These are phyloP conservation scores for Lactarius trivialis DNA, from an alignment of 768 basidiomycete species.

Conservation along the genomic window DNA sequence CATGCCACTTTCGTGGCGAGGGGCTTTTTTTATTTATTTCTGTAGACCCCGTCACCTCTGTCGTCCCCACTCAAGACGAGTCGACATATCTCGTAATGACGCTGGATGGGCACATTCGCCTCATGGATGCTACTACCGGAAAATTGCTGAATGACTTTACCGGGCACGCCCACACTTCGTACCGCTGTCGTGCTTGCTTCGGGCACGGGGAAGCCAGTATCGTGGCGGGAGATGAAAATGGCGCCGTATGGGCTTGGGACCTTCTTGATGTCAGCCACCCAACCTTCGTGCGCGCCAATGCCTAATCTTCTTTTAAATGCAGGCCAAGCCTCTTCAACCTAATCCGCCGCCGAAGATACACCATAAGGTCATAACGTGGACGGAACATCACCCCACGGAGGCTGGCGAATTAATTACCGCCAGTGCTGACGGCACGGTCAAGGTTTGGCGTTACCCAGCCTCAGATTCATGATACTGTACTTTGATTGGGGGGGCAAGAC, in stretches of 20 bases:
- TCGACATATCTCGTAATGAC: conserved; percentile 78
- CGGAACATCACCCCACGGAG: conserved; percentile 81
- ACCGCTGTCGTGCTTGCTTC: conserved; percentile 77
- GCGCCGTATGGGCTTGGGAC: conserved; percentile 89
- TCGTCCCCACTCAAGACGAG: conserved; percentile 71
- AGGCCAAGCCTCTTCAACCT: conserved; percentile 68
- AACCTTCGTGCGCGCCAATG: not conserved
- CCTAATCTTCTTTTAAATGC: not conserved
- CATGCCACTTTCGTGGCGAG: not conserved
- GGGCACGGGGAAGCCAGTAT: conserved; percentile 78
- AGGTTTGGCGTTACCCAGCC: conserved; percentile 67
- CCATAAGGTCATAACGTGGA: conserved; percentile 83
- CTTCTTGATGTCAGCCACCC: conserved; percentile 66
- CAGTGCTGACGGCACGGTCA: conserved; percentile 86
- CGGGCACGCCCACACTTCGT: conserved; percentile 68
- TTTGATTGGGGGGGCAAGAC: not conserved
- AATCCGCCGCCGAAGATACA: conserved; percentile 76
- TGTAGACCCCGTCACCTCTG: conserved; percentile 82
- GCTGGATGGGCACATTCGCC: conserved; percentile 76
- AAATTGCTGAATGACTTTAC: conserved; percentile 79
- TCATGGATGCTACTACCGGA: conserved; percentile 81
- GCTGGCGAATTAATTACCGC: conserved; percentile 81
- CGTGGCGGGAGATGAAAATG: conserved; percentile 86
- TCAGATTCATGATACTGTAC: conserved; percentile 11
- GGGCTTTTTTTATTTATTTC: not conserved